Base-by-base conservation (phyloP, 2,329 filamentous ascomycete species). In the Chaetomium sp. region DNA sequence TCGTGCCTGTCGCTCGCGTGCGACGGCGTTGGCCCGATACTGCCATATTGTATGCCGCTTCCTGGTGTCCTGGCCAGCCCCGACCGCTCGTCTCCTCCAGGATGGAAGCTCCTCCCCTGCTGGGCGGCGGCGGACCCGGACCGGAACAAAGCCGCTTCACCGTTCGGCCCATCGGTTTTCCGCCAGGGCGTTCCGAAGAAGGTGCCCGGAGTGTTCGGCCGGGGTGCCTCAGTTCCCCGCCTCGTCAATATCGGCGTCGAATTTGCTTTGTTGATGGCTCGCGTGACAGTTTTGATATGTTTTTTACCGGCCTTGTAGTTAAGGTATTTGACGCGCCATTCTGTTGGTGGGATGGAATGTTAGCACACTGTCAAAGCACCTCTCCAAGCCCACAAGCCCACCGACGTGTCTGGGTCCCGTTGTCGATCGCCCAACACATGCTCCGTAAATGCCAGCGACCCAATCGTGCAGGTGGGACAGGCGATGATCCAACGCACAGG, bases 241-340 rank as follows among this genome's bases (percentile, higher is more conserved):
- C 71, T 74, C 42, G 71, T 74, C 10, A 74, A 67, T 53, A 73
- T 75, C 10, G 87, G 85, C 0, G 85, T 84, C 65, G 80, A 76
- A 66, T 84, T 80, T 75, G 86, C 77, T 80, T 86, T 78, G 80
- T 85, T 83, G 67, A 95, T 84, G 65, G 92, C 92, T 67, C 90
- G 86, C 27, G 84, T 79, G 60, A 97, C 88, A 63, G 87, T 88
- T 78, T 97, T 98, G 77, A 98, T 84, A 75, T 93, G 90, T 80
- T 97, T 97, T 80, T 98, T 98, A 66, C 93, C 94, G 63, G 88
- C 88, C 83, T 96, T 97, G 83, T 98, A 98, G 78, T 97, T 87
- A 71, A 98, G 85, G 77, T 97, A 98, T 78, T 97, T 96, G 76
- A 89, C 85, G 73, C 91, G 87, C 94, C 94, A 98, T 85, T 98